Evolutionary conservation across 805 yeast genomes (phyloP).

Genomic region (Candida hispaniensis): DNA sequence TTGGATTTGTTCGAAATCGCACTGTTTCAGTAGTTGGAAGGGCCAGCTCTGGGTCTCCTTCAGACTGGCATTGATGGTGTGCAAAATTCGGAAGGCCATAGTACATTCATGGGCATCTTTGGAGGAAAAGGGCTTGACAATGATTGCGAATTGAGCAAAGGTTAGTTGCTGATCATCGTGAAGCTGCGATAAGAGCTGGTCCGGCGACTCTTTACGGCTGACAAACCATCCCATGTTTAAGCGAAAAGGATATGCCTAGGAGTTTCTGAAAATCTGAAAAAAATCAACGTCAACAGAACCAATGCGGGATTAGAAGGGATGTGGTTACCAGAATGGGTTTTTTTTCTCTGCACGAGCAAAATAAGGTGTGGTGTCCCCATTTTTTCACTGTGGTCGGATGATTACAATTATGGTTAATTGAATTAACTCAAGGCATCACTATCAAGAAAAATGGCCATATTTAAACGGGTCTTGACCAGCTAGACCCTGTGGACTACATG

Average conservation of each 20-base stretch:
- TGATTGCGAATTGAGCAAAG: constrained; percentile 13
- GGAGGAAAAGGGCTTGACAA: constrained; percentile 13
- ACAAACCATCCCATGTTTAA: constrained; percentile 9
- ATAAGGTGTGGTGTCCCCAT: too few relatives aligned
- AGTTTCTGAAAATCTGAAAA: constrained; percentile 1
- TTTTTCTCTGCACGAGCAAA: too few relatives aligned
- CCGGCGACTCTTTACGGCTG: constrained; percentile 11
- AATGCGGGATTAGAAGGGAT: too few relatives aligned
- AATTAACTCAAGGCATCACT: too few relatives aligned
- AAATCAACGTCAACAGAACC: too few relatives aligned
- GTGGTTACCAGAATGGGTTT: too few relatives aligned
- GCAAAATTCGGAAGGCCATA: constrained; percentile 22
- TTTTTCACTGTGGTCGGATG: too few relatives aligned
- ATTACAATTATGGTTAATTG: too few relatives aligned
- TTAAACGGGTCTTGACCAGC: too few relatives aligned
- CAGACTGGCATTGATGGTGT: constrained; percentile 20
- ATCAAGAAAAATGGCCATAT: too few relatives aligned
- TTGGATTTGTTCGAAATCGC: constrained; percentile 23
- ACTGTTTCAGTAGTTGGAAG: constrained; percentile 22
- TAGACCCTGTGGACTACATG: too few relatives aligned
- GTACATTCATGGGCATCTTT: constrained; percentile 15
- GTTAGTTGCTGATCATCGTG: constrained; percentile 15
- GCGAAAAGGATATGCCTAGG: neutral
- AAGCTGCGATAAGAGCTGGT: constrained; percentile 11
- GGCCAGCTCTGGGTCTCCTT: constrained; percentile 27